A percentile compares a stretch with the other conserved stretches of the same genome.
phyloP scores from a whole-genome alignment of 805 yeast genomes.

The Hanseniaspora occidentalis region DNA sequence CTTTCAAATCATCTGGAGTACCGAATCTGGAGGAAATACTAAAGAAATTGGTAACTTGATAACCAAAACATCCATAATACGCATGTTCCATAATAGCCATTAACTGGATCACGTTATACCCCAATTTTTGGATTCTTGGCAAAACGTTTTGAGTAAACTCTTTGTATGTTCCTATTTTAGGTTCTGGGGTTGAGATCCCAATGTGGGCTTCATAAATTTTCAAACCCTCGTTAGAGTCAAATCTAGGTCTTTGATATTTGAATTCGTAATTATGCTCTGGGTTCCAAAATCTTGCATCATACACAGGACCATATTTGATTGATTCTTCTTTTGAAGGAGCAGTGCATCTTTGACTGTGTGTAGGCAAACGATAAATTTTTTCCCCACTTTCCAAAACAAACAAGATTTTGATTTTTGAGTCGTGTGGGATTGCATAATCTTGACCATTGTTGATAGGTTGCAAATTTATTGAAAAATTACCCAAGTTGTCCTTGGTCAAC shows the following conservation, averaged over 20 bases:
- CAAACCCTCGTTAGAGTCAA: conserved; percentile 32
- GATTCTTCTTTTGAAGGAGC: conserved; percentile 45
- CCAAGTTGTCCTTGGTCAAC: conserved; percentile 51
- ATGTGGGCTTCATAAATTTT: conserved; percentile 91
- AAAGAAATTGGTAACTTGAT: conserved; percentile 86
- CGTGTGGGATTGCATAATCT: conserved; percentile 62
- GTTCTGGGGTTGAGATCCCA: conserved; percentile 89
- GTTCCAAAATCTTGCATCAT: conserved; percentile 91
- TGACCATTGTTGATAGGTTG: conserved; percentile 36
- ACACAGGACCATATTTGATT: conserved; percentile 31
- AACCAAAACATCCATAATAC: conserved; percentile 96
- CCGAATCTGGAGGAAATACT: conserved; percentile 88
- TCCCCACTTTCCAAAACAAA: conserved; percentile 58
- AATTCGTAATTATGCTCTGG: conserved; percentile 40
- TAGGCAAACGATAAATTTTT: conserved; percentile 68
- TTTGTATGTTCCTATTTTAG: conserved; percentile 69
- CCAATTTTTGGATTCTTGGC: conserved; percentile 75
- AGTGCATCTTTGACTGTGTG: conserved; percentile 80
- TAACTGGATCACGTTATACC: conserved; percentile 85
- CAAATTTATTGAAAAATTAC: conserved; percentile 54
- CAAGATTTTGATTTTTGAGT: conserved; percentile 62
- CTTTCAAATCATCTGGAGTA: conserved; percentile 88
- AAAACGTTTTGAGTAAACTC: conserved; percentile 72
- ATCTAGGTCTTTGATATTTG: conserved; percentile 50
- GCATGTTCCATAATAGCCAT: conserved; percentile 99